A percentile compares a stretch with the other conserved stretches of the same genome.
Evolutionary conservation across 345 rosid species (phyloP).

Genomic region (Aquilaria malaccensis): DNA sequence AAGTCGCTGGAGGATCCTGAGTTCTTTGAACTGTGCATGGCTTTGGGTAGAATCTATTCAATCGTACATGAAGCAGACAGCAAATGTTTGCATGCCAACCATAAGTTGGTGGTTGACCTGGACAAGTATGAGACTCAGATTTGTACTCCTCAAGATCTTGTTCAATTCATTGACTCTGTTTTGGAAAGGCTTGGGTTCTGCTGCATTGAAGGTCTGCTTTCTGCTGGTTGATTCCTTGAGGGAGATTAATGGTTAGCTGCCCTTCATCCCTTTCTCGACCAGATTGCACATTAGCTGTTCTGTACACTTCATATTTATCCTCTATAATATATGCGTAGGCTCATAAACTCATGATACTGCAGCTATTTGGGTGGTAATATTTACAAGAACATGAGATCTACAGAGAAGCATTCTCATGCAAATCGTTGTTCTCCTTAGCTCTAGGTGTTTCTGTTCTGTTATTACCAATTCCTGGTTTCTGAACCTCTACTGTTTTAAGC

Average conservation of each 20-base stretch:
- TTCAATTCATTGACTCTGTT: constrained; percentile 38
- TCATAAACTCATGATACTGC: no score
- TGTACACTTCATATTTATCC: no score
- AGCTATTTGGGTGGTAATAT: no score
- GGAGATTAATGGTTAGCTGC: not conserved
- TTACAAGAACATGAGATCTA: no score
- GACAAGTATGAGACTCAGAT: constrained; percentile 26
- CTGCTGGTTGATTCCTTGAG: not conserved
- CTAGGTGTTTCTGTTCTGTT: no score
- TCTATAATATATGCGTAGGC: no score
- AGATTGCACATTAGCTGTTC: no score
- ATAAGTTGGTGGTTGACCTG: constrained; percentile 20
- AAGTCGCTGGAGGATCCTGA: constrained; percentile 37
- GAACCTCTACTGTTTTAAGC: no score
- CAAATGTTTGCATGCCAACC: constrained; percentile 17
- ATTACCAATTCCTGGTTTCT: no score
- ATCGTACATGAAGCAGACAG: constrained; percentile 33
- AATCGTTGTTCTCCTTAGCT: no score
- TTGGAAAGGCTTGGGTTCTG: constrained; percentile 15
- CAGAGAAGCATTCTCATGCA: no score
- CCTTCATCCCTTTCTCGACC: not conserved
- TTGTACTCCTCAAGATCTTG: constrained; percentile 45
- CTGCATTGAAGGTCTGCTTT: constrained; percentile 12
- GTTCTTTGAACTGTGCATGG: constrained; percentile 40
- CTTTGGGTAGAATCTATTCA: constrained; percentile 39